phyloP scores from a whole-genome alignment of 2,329 filamentous ascomycete species.

The Bipolaris victoriae region DNA sequence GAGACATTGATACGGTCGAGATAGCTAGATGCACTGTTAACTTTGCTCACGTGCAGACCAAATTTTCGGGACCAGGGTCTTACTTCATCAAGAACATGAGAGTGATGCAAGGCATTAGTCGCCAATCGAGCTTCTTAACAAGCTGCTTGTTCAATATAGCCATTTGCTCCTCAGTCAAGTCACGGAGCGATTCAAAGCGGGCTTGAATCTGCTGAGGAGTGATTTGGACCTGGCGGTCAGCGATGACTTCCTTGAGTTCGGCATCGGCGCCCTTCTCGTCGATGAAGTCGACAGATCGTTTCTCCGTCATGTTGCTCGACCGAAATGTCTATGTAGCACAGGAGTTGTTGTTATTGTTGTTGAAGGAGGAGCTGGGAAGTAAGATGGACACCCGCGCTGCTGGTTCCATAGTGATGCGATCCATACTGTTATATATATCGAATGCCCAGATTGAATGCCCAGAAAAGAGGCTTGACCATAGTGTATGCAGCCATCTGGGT shows the following conservation, averaged over 20 bases:
- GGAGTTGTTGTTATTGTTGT: background rate
- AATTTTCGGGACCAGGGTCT: background rate
- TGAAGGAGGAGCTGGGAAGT: background rate
- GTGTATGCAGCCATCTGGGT: background rate
- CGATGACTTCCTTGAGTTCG: constrained; percentile 25
- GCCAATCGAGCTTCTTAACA: constrained; percentile 37
- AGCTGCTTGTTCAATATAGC: constrained; percentile 36
- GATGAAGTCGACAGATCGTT: background rate
- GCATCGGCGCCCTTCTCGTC: constrained; percentile 23
- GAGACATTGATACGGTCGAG: constrained; percentile 51
- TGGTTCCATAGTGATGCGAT: background rate
- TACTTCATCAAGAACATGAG: constrained; percentile 44
- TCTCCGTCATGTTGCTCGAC: constrained; percentile 19
- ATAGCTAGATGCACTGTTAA: constrained; percentile 34
- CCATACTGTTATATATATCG: constrained; percentile 4
- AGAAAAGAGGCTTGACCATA: background rate
- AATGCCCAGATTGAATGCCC: background rate
- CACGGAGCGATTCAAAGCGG: constrained; percentile 33
- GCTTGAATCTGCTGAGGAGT: constrained; percentile 37
- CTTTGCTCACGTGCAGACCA: background rate
- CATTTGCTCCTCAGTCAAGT: constrained; percentile 36
- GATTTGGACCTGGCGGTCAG: constrained; percentile 20
- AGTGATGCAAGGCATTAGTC: constrained; percentile 39
- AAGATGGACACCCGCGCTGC: background rate
- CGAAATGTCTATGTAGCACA: background rate